Conservation (phyloP, 2,329 filamentous ascomycete genomes). For the Calycina marina region DNA sequence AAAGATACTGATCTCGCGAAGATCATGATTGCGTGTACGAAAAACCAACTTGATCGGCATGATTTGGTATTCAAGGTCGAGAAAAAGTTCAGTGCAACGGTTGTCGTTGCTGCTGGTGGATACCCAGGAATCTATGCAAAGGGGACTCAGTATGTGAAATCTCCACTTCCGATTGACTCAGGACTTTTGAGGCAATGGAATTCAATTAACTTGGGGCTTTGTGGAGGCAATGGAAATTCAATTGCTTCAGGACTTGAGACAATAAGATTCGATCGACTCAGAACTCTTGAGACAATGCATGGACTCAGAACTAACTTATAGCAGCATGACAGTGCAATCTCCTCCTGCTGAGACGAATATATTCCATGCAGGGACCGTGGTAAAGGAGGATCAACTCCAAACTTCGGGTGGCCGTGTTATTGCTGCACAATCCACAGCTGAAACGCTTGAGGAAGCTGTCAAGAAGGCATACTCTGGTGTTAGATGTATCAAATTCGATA, state of each 20-base stretch:
- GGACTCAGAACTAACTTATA: too few relatives aligned
- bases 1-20: conserved; percentile 72
- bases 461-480: conserved; percentile 79
- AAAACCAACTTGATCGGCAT: conserved; percentile 51
- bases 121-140: conserved; percentile 82
- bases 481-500: conserved; percentile 55
- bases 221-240: too few relatives aligned
- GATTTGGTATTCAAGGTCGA: conserved; percentile 50
- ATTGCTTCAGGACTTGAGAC: too few relatives aligned
- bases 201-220: too few relatives aligned
- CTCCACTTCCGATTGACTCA: too few relatives aligned
- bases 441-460: conserved; percentile 68
- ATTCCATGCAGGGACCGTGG: conserved; percentile 83
- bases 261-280: too few relatives aligned
- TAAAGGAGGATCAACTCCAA: conserved; percentile 48
- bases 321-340: conserved; percentile 1
- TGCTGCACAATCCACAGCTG: conserved; percentile 68
- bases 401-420: conserved; percentile 86
- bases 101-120: conserved; percentile 84
- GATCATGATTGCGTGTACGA: conserved; percentile 74
- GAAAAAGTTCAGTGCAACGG: conserved; percentile 65
- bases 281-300: too few relatives aligned
- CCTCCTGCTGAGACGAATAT: conserved; percentile 46
- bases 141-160: too few relatives aligned
- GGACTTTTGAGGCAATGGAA: too few relatives aligned